These are phyloP conservation scores for Neurospora sublineolata DNA, from an alignment of 495 filamentous ascomycete genomes.

Conservation along the genomic window DNA sequence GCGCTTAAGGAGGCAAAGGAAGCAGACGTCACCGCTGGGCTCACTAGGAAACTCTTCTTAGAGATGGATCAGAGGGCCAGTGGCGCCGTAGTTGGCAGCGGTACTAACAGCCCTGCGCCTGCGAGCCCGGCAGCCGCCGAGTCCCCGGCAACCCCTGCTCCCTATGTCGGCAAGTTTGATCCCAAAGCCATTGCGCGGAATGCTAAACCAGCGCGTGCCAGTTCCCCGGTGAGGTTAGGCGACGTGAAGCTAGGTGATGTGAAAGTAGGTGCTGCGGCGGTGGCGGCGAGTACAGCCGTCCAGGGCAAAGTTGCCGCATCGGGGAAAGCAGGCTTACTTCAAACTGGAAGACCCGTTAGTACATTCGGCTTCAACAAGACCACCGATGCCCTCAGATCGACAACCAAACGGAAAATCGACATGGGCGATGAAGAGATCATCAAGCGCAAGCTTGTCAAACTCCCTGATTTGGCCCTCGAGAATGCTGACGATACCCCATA, in stretches of 20 bases:
- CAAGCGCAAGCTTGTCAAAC: constrained; percentile 75
- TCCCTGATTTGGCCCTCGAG: constrained; percentile 62
- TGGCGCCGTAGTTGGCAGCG: constrained; percentile 26
- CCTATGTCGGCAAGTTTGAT: constrained; percentile 76
- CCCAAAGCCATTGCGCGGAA: constrained; percentile 77
- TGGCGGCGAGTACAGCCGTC: background rate
- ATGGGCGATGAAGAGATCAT: constrained; percentile 82
- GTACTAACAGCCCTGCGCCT: constrained; percentile 39
- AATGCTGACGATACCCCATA: constrained; percentile 47
- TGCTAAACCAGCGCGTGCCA: constrained; percentile 42
- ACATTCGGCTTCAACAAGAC: constrained; percentile 73
- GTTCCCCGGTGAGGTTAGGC: constrained; percentile 28
- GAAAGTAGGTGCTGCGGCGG: constrained; percentile 13
- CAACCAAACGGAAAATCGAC: constrained; percentile 61
- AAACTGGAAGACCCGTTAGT: constrained; percentile 44
- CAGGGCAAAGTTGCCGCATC: constrained; percentile 3
- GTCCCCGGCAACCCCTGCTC: constrained; percentile 28
- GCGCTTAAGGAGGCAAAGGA: constrained; percentile 70
- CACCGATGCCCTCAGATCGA: constrained; percentile 52
- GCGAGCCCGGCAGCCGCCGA: constrained; percentile 43
- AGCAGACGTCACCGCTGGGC: constrained; percentile 52
- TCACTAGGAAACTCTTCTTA: constrained; percentile 55
- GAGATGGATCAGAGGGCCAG: constrained; percentile 65
- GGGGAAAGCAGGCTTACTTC: constrained; percentile 12
- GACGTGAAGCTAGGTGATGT: constrained; percentile 19